These are phyloP conservation scores for Taxillus chinensis DNA, from an alignment of 164 flowering plant species.

Conservation along the genomic window DNA sequence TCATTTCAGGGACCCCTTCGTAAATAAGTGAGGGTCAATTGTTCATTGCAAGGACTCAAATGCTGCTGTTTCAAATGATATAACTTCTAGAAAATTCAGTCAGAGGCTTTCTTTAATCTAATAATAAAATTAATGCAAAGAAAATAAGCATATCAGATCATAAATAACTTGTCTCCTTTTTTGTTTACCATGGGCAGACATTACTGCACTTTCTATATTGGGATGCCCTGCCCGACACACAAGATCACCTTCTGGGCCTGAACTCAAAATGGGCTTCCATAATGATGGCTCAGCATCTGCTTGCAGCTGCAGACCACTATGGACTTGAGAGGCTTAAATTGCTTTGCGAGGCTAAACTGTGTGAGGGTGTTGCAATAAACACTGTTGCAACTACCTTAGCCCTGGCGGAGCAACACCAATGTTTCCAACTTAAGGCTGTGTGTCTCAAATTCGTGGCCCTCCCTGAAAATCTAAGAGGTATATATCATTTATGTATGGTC, in stretches of 20 bases:
- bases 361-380: slow-evolving; percentile 79
- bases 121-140: too few species aligned
- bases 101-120: too few species aligned
- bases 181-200: slow-evolving; percentile 37
- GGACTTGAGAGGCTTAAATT: slow-evolving; percentile 82
- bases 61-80: too few species aligned
- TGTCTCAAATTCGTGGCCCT: slow-evolving; percentile 77
- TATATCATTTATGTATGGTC: too few species aligned
- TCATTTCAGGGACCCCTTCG: too few species aligned
- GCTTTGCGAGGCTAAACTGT: slow-evolving; percentile 79
- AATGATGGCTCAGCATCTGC: slow-evolving; percentile 83
- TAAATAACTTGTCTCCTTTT: not conserved
- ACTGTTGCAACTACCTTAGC: slow-evolving; percentile 94
- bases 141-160: not conserved
- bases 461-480: slow-evolving; percentile 64
- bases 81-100: too few species aligned
- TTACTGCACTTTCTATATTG: slow-evolving; percentile 81
- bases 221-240: slow-evolving; percentile 77
- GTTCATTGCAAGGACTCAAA: too few species aligned
- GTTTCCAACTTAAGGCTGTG: slow-evolving; percentile 68
- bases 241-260: slow-evolving; percentile 58
- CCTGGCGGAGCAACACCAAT: slow-evolving; percentile 94
- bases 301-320: slow-evolving; percentile 91
- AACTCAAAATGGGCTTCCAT: slow-evolving; percentile 79
- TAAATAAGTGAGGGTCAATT: too few species aligned